A percentile compares a stretch with the other conserved stretches of the same genome.
These are phyloP conservation scores for Candida loeiensis DNA, from an alignment of 805 yeast species.

Conservation along the genomic window DNA sequence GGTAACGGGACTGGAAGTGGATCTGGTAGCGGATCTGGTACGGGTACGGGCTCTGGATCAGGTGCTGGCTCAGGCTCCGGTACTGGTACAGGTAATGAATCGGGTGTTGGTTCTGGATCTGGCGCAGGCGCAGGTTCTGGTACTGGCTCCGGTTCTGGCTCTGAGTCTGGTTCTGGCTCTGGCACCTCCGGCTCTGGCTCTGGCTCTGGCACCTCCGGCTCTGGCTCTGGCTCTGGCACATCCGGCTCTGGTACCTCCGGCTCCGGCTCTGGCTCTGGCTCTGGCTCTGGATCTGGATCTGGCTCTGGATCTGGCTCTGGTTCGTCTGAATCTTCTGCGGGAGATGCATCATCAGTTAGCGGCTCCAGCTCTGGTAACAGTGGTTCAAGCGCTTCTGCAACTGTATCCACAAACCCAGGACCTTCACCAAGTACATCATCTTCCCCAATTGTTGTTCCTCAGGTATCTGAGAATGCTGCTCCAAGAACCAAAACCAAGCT, in stretches of 20 bases:
- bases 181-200: slow-evolving; percentile 4
- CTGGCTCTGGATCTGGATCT: slow-evolving; percentile 1
- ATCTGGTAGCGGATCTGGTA: too few species aligned
- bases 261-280: not conserved
- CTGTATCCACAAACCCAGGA: not conserved
- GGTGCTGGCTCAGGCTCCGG: slow-evolving; percentile 2
- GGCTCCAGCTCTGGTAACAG: not conserved
- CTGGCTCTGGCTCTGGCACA: not conserved
- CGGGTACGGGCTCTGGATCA: slow-evolving; percentile 2
- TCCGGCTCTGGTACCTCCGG: too few species aligned
- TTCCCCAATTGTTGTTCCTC: too few species aligned
- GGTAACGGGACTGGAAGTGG: too few species aligned
- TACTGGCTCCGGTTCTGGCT: slow-evolving; percentile 1
- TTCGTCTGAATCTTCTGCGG: too few species aligned
- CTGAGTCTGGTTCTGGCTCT: not conserved
- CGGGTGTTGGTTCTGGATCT: slow-evolving; percentile 2
- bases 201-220: slow-evolving; percentile 1
- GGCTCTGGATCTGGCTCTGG: slow-evolving; percentile 2
- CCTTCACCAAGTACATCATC: not conserved
- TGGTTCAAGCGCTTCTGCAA: not conserved
- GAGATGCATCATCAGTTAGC: too few species aligned
- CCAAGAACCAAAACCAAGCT: too few species aligned
- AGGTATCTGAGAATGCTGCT: not conserved
- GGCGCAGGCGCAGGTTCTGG: not conserved
- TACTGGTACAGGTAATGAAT: slow-evolving; percentile 1